Evolutionary conservation across 192 early-diverging fungal species (phyloP).

Genomic region (Mortierella claussenii): DNA sequence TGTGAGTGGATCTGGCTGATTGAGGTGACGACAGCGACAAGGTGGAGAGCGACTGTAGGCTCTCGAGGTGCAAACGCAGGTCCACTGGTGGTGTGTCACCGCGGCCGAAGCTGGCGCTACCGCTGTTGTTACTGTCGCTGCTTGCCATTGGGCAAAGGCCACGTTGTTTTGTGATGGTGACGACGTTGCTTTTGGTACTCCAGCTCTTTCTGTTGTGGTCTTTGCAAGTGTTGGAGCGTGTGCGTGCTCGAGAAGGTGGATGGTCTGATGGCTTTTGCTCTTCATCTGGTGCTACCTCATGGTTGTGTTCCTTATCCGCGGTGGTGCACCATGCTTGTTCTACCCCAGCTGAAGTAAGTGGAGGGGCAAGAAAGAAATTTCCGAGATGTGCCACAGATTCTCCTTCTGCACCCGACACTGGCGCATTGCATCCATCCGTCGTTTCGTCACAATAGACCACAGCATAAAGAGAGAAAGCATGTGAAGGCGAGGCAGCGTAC

Average conservation of each 20-base stretch:
- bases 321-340: background rate
- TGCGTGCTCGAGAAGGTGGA: background rate
- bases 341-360: background rate
- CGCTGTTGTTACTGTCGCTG: background rate
- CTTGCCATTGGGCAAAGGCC: constrained; percentile 7
- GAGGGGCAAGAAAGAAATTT: constrained; percentile 10
- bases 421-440: background rate
- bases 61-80: background rate
- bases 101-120: background rate
- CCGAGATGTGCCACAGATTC: constrained; percentile 15
- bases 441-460: background rate
- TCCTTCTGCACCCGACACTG: constrained; percentile 13
- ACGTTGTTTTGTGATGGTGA: too few relatives aligned
- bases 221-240: background rate
- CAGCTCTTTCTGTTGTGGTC: background rate
- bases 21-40: constrained; percentile 12
- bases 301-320: too few relatives aligned
- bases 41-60: constrained; percentile 1
- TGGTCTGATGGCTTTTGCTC: background rate
- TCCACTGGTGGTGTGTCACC: background rate
- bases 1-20: background rate
- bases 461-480: background rate
- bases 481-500: constrained; percentile 5
- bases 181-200: background rate
- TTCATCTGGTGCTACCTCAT: constrained; percentile 1